Evolutionary conservation across 1,284 basidiomycete species (phyloP), one percentile per base, ranked within the genome.

Genomic region (Acaromyces ingoldii): DNA sequence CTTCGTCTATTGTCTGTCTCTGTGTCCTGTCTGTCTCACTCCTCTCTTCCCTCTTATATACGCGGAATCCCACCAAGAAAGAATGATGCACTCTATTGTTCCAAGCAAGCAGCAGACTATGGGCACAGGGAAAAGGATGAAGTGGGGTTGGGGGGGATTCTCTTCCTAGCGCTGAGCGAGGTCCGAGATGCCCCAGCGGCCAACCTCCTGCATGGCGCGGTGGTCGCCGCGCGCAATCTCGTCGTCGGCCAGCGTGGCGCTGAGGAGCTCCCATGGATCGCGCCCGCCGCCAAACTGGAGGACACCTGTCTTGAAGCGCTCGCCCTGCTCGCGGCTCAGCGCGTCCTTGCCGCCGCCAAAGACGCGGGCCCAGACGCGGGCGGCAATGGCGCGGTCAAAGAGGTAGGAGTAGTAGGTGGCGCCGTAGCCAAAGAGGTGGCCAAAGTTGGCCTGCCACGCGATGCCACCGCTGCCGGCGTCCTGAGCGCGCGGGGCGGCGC

Each of bases 361-460:
- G 0, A 95, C 79, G 17, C 84, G 81, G 10, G 79, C 77, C 87
- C 90, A 98, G 1, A 97, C 85, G 33, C 87, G 83, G 10, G 88
- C 87, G 0, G 95, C 93, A 56, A 98, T 95, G 2, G 91, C 91
- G 3, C 92, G 83, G 67, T 97, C 95, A 63, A 98, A 91, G 6
- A 97, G 80, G 76, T 98, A 98, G 13, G 90, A 91, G 72, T 98
- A 98, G 77, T 98, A 98, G 1, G 90, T 95, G 7, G 92, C 90
- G 6, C 93, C 92, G 68, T 98, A 98, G 1, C 92, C 91, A 67
- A 89, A 93, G 5, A 98, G 78, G 74, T 98, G 93, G 0, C 89
- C 89, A 66, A 98, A 98, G 64, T 92, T 88, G 0, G 89, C 91
- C 71, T 98, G 93, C 81, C 91, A 92, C 0, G 57, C 55, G 13